Evolutionary conservation across 441 rosid species (phyloP), one percentile per base, ranked within the genome.

Genomic region (Adansonia gregorii): DNA sequence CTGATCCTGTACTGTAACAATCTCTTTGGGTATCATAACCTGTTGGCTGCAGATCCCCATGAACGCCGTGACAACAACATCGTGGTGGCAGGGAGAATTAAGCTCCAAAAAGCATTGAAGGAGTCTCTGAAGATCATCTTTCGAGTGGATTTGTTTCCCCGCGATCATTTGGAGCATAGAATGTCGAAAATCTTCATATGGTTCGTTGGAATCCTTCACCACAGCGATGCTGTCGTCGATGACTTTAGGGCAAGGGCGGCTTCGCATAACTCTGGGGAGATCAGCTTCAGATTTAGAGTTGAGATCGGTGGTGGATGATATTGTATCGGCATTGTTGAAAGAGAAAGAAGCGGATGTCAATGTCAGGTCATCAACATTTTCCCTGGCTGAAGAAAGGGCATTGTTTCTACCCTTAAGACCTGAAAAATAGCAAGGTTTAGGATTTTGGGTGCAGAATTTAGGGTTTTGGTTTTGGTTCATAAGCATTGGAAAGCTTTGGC

Each of bases 111-210:
- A 91, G 79, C 97, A 90, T 15, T 88, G 83, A 0, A 92, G 85
- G 77, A 94, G 95, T 85, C 88, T 90, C 77, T 78, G 82, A 4
- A 92, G 90, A 59, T 89, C 94, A 52, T 86, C 88, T 46, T 87
- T 83, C 0, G 90, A 81, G 74, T 84, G 83, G 59, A 92, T 89
- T 77, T 85, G 83, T 69, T 90, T 87, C 76, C 91, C 94, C 75
- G 72, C 59, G 41, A 92, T 89, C 97, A 92, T 94, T 71, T 89
- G 92, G 69, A 81, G 81, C 92, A 92, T 92, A 7, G 96, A 91
- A 2, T 79, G 84, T 61, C 86, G 83, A 74, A 91, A 94, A 81
- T 94, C 98, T 15, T 78, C 77, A 51, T 85, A 92, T 0, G 94
- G 95, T 64, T 93, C 88, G 19, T 61, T 31, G 5, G 98, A 92